Evolutionary conservation across 805 yeast species (phyloP).

Genomic region (Kluyveromyces dobzhanskii): DNA sequence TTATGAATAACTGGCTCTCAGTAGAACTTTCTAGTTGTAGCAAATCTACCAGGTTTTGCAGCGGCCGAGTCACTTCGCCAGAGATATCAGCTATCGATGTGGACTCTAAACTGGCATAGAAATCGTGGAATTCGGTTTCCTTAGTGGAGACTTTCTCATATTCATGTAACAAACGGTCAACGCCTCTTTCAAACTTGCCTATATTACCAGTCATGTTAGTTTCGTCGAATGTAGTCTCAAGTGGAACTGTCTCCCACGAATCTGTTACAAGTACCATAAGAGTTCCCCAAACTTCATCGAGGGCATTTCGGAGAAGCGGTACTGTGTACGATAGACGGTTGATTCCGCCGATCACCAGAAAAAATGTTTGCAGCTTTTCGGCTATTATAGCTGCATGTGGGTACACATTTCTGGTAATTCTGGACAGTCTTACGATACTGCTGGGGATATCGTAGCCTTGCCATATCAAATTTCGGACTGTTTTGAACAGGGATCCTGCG

Average conservation of each 20-base stretch:
- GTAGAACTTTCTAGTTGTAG: neutral
- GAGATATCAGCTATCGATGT: neutral
- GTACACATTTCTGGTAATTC: conserved; percentile 41
- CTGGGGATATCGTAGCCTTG: conserved; percentile 54
- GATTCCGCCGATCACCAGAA: conserved; percentile 14
- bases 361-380: conserved; percentile 42
- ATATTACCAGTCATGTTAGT: neutral
- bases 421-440: conserved; percentile 37
- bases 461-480: conserved; percentile 41
- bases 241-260: conserved; percentile 47
- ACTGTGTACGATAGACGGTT: conserved; percentile 35
- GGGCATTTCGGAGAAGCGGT: conserved; percentile 33
- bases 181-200: neutral
- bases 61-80: neutral
- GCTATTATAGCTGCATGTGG: conserved; percentile 48
- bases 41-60: neutral
- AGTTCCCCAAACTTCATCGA: conserved; percentile 25
- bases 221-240: neutral
- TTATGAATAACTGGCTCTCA: neutral
- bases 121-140: neutral
- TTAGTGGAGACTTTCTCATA: neutral
- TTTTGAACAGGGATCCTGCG: conserved; percentile 38
- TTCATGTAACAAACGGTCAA: neutral
- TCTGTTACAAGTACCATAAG: conserved; percentile 32
- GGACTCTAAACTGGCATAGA: neutral